Base-by-base conservation (phyloP, 2,329 filamentous ascomycete genomes). In the Aspergillus transmontanensis region DNA sequence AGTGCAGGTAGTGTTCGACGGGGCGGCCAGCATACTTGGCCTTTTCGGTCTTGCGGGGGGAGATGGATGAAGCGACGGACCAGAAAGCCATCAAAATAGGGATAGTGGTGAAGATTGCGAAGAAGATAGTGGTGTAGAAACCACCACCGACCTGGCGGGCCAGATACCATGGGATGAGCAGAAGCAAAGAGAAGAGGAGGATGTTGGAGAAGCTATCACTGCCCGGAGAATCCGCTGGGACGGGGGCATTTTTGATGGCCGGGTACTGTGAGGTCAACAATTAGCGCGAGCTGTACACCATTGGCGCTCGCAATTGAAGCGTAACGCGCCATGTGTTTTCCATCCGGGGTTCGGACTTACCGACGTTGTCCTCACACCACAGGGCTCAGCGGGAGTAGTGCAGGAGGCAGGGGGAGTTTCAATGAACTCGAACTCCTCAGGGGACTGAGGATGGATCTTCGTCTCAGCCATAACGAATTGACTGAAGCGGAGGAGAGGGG, bases 21-120 rank as follows among this genome's bases (percentile, higher is more conserved):
- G 92, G 92, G 66, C 90, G 91, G 71, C 93, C 94, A 57, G 94
- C 93, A 69, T 90, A 88, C 78, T 87, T 90, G 77, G 87, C 94
- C 83, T 98, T 97, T 76, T 97, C 94, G 76, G 94, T 97, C 83
- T 90, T 92, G 77, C 94, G 92, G 58, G 94, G 93, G 68, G 91
- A 93, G 76, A 94, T 87, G 69, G 88, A 83, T 4, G 94, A 97
- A 64, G 88, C 86, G 59, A 91, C 77, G 71, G 90, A 85, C 94
- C 94, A 98, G 85, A 92, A 97, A 69, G 79, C 86, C 70, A 88
- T 87, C 62, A 97, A 86, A 71, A 97, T 88, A 11, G 94, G 94
- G 60, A 96, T 78, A 58, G 87, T 86, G 70, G 92, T 89, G 76
- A 98, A 83, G 71, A 96, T 75, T 69, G 87, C 89, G 76, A 98